These are phyloP conservation scores for Phytophthora rubi DNA, from an alignment of 352 stramenopile genomes.

Conservation along the genomic window DNA sequence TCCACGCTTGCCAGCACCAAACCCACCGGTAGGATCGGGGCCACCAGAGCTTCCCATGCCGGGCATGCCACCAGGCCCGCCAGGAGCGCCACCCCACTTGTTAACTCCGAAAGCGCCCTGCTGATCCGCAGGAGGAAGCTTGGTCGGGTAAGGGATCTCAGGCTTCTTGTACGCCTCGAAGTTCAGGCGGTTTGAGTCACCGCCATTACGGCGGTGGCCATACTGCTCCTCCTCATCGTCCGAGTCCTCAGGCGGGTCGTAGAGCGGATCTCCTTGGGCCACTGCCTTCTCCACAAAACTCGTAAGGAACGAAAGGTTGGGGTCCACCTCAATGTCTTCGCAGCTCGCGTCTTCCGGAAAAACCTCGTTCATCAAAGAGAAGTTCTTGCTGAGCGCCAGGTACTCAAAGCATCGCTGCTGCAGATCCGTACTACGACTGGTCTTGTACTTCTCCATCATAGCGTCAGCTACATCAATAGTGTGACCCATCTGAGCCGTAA, in stretches of 20 bases:
- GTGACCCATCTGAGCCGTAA: conserved; percentile 95
- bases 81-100: conserved; percentile 60
- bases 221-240: conserved; percentile 94
- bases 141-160: conserved; percentile 87
- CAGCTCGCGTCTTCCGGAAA: conserved; percentile 98
- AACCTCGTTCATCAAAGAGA: conserved; percentile 89
- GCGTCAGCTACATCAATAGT: conserved; percentile 89
- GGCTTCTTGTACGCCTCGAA: conserved; percentile 92
- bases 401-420: conserved; percentile 99
- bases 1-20: conserved; percentile 51
- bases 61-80: conserved; percentile 37
- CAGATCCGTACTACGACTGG: conserved; percentile 95
- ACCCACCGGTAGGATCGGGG: conserved; percentile 49
- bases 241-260: conserved; percentile 95
- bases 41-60: conserved; percentile 37
- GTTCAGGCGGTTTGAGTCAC: conserved; percentile 73
- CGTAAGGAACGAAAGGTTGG: conserved; percentile 96
- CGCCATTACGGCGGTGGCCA: conserved; percentile 59
- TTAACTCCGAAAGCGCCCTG: conserved; percentile 55
- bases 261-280: conserved; percentile 92
- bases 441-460: conserved; percentile 97
- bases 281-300: conserved; percentile 94
- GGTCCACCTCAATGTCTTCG: conserved; percentile 95
- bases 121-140: conserved; percentile 68
- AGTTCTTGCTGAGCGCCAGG: conserved; percentile 93